Evolutionary conservation across 306 rosid species (phyloP).

Genomic region (Trifolium pratense): DNA sequence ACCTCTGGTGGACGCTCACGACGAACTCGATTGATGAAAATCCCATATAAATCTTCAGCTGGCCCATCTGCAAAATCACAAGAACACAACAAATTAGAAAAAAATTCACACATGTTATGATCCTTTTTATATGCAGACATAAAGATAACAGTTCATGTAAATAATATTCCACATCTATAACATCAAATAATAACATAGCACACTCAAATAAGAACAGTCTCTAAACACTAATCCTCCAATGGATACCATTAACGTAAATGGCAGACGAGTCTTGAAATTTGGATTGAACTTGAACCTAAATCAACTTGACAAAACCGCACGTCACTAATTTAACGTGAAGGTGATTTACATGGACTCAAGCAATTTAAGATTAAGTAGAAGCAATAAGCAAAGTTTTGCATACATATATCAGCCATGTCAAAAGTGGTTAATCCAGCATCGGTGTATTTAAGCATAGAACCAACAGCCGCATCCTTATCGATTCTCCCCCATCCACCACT

Average conservation of each 20-base stretch:
- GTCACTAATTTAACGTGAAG: background rate
- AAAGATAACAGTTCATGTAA: background rate
- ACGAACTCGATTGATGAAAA: slow-evolving; percentile 90
- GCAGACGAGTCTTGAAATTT: background rate
- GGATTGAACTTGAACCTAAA: background rate
- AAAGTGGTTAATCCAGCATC: slow-evolving; percentile 76
- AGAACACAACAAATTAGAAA: slow-evolving; percentile 7
- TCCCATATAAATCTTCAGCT: slow-evolving; percentile 90
- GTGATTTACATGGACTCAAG: slow-evolving; percentile 13
- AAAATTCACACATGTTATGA: slow-evolving; percentile 15
- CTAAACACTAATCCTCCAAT: background rate
- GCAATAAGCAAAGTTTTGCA: slow-evolving; percentile 3
- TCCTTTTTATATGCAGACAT: slow-evolving; percentile 8
- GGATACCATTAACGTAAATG: background rate
- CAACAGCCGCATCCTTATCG: slow-evolving; percentile 67
- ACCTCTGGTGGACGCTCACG: slow-evolving; percentile 87
- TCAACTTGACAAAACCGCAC: background rate
- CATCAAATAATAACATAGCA: slow-evolving; percentile 24
- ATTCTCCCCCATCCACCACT: slow-evolving; percentile 89
- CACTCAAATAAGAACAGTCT: slow-evolving; percentile 14
- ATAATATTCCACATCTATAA: slow-evolving; percentile 10
- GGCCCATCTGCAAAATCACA: slow-evolving; percentile 76
- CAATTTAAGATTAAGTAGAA: slow-evolving; percentile 22
- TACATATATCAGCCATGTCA: slow-evolving; percentile 93
- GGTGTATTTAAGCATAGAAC: slow-evolving; percentile 79